These are phyloP conservation scores for Vicia faba DNA, from an alignment of 306 rosid genomes.

Conservation along the genomic window DNA sequence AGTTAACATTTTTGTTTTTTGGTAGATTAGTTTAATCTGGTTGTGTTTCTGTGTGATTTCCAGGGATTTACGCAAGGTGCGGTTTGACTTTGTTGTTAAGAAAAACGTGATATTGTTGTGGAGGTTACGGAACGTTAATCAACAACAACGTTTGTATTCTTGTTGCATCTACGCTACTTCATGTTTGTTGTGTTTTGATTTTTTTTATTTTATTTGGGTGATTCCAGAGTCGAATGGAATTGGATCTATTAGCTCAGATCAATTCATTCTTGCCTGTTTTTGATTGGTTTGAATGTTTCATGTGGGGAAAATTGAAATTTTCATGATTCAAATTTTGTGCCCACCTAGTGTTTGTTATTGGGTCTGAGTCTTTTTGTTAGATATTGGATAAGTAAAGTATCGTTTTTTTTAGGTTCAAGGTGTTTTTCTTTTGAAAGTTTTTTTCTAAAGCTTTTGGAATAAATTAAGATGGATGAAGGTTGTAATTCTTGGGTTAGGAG, in stretches of 20 bases:
- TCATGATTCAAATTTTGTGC: not conserved
- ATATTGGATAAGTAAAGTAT: constrained; percentile 9
- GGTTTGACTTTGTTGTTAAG: constrained; percentile 69
- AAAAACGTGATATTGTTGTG: constrained; percentile 34
- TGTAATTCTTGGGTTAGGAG: constrained; percentile 84
- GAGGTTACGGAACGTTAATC: constrained; percentile 41
- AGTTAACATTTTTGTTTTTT: not conserved
- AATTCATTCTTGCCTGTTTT: constrained; percentile 39
- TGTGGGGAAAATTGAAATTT: constrained; percentile 35
- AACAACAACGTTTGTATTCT: constrained; percentile 16
- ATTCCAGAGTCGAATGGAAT: constrained; percentile 52
- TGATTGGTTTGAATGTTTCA: constrained; percentile 45
- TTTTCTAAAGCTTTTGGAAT: constrained; percentile 31
- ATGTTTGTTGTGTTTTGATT: constrained; percentile 47
- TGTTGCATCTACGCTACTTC: constrained; percentile 34
- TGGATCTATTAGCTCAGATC: constrained; percentile 43
- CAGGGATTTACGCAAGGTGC: constrained; percentile 74
- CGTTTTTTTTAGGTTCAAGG: constrained; percentile 31
- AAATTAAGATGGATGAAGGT: constrained; percentile 59
- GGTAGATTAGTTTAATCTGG: constrained; percentile 46
- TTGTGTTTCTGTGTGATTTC: constrained; percentile 56
- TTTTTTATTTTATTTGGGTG: constrained; percentile 31
- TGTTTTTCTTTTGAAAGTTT: constrained; percentile 35
- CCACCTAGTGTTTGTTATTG: constrained; percentile 36
- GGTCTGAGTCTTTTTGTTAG: constrained; percentile 38